Base-by-base conservation (phyloP, 176 grass and related monocot genomes). In the Miscanthus lutarioriparius region DNA sequence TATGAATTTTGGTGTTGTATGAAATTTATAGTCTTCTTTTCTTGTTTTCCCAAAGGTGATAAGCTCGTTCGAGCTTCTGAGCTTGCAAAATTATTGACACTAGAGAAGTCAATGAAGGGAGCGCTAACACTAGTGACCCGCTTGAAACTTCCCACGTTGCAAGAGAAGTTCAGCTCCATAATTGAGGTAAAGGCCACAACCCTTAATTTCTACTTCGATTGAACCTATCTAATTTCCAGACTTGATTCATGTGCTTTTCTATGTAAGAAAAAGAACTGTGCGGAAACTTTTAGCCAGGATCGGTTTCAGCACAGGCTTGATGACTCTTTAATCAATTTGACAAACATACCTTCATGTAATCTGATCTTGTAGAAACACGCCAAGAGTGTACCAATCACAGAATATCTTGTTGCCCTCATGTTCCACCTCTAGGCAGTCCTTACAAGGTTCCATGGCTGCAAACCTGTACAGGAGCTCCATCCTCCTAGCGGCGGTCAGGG, bases 71-170 rank as follows among this genome's bases (percentile, higher is more conserved):
- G 96, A 85, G 96, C 93, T 76, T 90, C 91, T 27, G 96, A 98
- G 82, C 89, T 98, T 70, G 93, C 80, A 65, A 95, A 84, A 81
- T 89, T 88, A 79, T 84, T 98, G 35, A 88, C 83, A 62, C 32
- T 94, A 80, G 89, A 95, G 89, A 98, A 98, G 87, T 98, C 92
- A 80, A 81, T 95, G 82, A 98, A 86, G 76, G 96, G 93, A 72
- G 96, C 96, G 53, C 84, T 98, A 77, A 93, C 90, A 83, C 89
- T 98, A 61, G 96, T 95, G 43, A 95, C 93, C 22, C 89, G 91
- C 30, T 89, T 94, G 78, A 98, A 98, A 69, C 93, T 95, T 68
- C 91, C 96, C 10, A 86, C 93, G 67, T 81, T 98, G 74, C 92
- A 94, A 90, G 96, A 98, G 86, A 89, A 89, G 71, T 98, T 98